phyloP scores from a whole-genome alignment of 495 filamentous ascomycete genomes.

The Daldinia loculata region DNA sequence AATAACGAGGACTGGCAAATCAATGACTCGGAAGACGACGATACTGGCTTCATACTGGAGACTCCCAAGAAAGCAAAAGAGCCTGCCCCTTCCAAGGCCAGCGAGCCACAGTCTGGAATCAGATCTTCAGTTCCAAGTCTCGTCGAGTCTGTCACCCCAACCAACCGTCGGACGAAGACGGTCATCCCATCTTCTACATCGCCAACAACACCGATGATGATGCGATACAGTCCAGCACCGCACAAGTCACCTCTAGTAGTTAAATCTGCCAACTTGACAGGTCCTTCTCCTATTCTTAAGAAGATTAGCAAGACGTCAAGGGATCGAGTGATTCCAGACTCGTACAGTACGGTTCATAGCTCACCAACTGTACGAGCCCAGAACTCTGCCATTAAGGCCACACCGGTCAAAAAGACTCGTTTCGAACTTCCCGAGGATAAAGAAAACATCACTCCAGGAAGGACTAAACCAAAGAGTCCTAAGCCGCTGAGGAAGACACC shows the following conservation, averaged over 20 bases:
- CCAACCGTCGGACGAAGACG: constrained; percentile 44
- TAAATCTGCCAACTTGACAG: constrained; percentile 51
- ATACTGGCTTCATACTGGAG: constrained; percentile 30
- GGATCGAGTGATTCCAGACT: constrained; percentile 50
- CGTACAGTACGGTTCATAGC: constrained; percentile 49
- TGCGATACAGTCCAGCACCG: constrained; percentile 38
- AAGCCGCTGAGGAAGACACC: constrained; percentile 28
- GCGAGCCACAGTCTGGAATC: constrained; percentile 6
- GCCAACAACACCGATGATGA: constrained; percentile 49
- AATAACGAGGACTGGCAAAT: constrained; percentile 43
- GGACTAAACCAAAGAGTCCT: constrained; percentile 34
- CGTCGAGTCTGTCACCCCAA: constrained; percentile 47
- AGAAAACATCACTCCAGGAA: constrained; percentile 44
- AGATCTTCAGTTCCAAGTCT: constrained; percentile 35
- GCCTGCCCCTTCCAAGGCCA: constrained; percentile 5
- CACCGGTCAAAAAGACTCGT: constrained; percentile 33
- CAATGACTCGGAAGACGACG: constrained; percentile 49
- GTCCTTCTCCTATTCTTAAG: constrained; percentile 42
- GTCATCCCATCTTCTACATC: constrained; percentile 55
- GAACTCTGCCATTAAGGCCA: constrained; percentile 24
- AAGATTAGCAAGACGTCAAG: constrained; percentile 45
- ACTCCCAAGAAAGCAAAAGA: constrained; percentile 34
- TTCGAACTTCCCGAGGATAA: constrained; percentile 41
- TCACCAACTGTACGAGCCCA: constrained; percentile 17
- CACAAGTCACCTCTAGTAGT: constrained; percentile 49